A percentile compares a stretch with the other conserved stretches of the same genome.
Evolutionary conservation across 257 asterid species (phyloP).

Genomic region (Solanum chiquidenum): DNA sequence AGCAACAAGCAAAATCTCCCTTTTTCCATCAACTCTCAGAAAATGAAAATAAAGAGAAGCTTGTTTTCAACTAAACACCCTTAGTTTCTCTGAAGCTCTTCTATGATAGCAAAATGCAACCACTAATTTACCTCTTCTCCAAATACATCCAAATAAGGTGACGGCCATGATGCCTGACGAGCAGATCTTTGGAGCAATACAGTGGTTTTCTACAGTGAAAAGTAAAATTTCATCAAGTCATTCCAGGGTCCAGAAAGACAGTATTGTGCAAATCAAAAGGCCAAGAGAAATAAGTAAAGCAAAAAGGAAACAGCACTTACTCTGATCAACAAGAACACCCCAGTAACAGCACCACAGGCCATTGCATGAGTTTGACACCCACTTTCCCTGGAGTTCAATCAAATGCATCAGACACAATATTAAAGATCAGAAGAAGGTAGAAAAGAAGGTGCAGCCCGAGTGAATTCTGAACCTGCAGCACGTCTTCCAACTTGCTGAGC

Average conservation of each 20-base stretch:
- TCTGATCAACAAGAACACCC: constrained; percentile 82
- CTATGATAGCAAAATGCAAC: background rate
- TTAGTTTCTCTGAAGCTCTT: background rate
- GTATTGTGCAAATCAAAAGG: background rate
- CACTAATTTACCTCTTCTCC: constrained; percentile 85
- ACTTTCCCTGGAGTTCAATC: constrained; percentile 47
- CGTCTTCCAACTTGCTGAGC: constrained; percentile 79
- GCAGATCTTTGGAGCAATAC: constrained; percentile 88
- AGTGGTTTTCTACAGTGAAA: constrained; percentile 60
- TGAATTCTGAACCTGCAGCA: constrained; percentile 75
- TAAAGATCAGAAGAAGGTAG: background rate
- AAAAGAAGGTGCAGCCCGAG: background rate
- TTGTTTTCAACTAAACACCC: background rate
- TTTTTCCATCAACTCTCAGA: background rate
- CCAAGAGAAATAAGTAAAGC: background rate
- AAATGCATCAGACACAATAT: background rate
- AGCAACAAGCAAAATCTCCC: background rate
- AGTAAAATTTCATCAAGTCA: background rate
- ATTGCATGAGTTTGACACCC: constrained; percentile 73
- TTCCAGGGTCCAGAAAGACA: background rate
- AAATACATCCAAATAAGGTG: constrained; percentile 89
- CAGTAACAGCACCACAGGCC: constrained; percentile 89
- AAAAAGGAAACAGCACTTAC: constrained; percentile 28
- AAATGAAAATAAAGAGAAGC: background rate
- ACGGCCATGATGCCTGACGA: constrained; percentile 97